A percentile compares a stretch with the other conserved stretches of the same genome.
These are phyloP conservation scores for Asterophora lycoperdoides DNA, from an alignment of 768 basidiomycete species.

Conservation along the genomic window DNA sequence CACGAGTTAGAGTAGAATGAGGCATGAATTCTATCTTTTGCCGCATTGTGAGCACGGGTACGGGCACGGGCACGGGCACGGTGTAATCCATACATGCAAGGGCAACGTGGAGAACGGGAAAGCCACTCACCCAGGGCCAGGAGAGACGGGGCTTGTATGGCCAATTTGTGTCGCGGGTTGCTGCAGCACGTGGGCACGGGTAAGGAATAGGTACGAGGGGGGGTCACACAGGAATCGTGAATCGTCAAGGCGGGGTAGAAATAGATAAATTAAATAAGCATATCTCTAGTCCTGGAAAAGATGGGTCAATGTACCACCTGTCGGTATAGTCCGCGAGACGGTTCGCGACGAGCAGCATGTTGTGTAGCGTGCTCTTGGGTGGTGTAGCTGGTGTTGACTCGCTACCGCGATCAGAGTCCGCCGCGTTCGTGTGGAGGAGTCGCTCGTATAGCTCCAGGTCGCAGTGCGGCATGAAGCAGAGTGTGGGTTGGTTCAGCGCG, in stretches of 20 bases:
- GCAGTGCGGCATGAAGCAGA: conserved; percentile 80
- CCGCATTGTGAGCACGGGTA: no score
- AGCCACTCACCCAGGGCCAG: conserved; percentile 45
- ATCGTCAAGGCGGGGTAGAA: no score
- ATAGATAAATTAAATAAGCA: no score
- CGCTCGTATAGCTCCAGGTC: conserved; percentile 67
- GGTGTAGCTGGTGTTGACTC: no score
- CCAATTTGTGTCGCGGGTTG: conserved; percentile 47
- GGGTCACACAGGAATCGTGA: conserved; percentile 14
- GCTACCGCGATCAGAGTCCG: no score
- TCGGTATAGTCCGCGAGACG: conserved; percentile 61
- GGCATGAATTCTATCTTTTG: no score
- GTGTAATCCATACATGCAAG: no score
- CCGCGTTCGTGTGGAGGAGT: conserved; percentile 49
- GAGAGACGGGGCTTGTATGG: conserved; percentile 49
- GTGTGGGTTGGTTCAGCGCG: conserved; percentile 41
- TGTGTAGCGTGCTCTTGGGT: conserved; percentile 32
- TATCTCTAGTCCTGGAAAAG: no score
- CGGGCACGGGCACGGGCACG: no score
- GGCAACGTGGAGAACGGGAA: conserved; percentile 4
- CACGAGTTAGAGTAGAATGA: no score
- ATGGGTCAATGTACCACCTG: conserved; percentile 41
- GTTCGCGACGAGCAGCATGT: conserved; percentile 61
- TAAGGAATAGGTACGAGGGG: no score
- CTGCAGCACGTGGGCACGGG: conserved; percentile 30